phyloP scores from a whole-genome alignment of 176 grass and related monocot genomes.

The Neostapfia colusana region DNA sequence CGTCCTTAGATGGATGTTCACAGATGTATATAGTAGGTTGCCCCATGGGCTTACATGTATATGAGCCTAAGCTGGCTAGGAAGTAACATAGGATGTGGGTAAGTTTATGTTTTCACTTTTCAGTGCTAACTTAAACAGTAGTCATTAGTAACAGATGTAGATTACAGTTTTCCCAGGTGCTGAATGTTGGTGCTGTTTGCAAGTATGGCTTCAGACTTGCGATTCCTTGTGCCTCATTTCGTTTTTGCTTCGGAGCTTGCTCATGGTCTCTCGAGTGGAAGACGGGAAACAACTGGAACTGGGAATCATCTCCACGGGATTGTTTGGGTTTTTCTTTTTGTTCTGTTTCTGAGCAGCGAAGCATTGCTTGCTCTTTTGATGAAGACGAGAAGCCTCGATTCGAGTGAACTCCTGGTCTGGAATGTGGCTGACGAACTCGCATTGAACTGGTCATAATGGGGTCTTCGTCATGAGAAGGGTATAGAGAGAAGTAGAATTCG shows the following conservation, averaged over 20 bases:
- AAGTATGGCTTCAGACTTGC: not conserved
- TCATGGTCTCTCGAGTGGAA: not conserved
- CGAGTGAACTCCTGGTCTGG: too few relatives aligned
- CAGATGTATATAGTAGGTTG: slow-evolving; percentile 31
- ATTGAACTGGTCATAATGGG: too few relatives aligned
- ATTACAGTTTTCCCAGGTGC: not conserved
- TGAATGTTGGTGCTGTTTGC: not conserved
- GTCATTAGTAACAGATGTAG: not conserved
- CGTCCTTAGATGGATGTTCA: not conserved
- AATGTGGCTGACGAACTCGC: too few relatives aligned
- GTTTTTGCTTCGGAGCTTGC: not conserved
- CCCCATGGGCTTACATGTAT: not conserved
- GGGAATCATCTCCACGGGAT: not conserved
- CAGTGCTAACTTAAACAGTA: slow-evolving; percentile 19
- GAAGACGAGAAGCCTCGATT: not conserved
- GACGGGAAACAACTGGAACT: too few relatives aligned
- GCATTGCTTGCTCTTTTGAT: not conserved
- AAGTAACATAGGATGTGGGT: slow-evolving; percentile 1
- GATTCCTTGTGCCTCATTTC: not conserved
- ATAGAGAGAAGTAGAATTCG: too few relatives aligned
- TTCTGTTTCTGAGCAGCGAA: not conserved
- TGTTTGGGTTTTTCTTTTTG: not conserved
- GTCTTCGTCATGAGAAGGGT: too few relatives aligned
- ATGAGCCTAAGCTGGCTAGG: not conserved
- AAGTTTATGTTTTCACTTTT: not conserved